These are phyloP conservation scores for Plasmodium coatneyi DNA, from an alignment of 169 alveolate species.

Conservation along the genomic window DNA sequence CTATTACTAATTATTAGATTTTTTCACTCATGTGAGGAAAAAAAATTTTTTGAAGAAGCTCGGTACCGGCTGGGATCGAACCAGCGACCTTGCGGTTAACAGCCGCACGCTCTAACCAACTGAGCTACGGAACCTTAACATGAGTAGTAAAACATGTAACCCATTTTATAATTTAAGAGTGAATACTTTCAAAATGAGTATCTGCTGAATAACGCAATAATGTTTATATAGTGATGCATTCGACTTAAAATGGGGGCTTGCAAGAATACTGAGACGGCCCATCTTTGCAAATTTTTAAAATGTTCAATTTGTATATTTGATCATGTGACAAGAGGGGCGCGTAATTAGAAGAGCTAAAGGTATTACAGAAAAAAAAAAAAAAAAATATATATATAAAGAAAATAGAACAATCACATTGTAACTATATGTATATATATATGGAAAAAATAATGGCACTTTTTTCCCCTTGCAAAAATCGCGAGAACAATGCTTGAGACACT, in stretches of 20 bases:
- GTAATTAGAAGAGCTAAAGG: not conserved
- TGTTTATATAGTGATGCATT: not conserved
- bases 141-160: not conserved
- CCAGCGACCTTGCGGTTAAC: conserved; percentile 97
- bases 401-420: not conserved
- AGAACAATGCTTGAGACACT: not conserved
- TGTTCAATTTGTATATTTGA: no score
- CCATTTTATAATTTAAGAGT: not conserved
- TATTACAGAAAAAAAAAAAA: not conserved
- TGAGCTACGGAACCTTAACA: conserved; percentile 89
- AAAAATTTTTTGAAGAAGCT: conserved; percentile 12
- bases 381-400: not conserved
- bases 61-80: conserved; percentile 95
- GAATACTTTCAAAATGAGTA: not conserved
- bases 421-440: not conserved
- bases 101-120: conserved; percentile 96
- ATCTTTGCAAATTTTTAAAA: not conserved
- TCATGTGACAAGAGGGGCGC: not conserved
- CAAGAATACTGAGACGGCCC: not conserved
- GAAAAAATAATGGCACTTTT: not conserved
- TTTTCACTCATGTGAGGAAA: not conserved
- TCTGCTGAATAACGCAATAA: not conserved
- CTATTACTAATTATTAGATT: not conserved
- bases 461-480: not conserved
- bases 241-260: not conserved